These are phyloP conservation scores for Theobroma cacao DNA, from an alignment of 345 rosid species.

Conservation along the genomic window DNA sequence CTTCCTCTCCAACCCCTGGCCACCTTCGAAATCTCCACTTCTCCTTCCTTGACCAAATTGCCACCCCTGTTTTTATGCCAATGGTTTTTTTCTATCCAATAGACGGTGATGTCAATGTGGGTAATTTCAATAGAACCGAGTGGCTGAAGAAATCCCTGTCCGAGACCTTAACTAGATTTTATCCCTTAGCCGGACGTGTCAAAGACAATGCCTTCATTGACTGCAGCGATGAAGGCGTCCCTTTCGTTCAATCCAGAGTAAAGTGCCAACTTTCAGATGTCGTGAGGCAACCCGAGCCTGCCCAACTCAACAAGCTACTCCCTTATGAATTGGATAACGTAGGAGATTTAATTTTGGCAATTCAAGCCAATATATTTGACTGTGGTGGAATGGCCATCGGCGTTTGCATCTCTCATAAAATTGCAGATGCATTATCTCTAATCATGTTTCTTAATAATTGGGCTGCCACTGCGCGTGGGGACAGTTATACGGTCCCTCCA, in stretches of 20 bases:
- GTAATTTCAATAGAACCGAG: background rate
- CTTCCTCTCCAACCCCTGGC: background rate
- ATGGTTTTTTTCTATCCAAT: background rate
- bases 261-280: background rate
- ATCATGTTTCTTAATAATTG: background rate
- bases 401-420: background rate
- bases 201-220: background rate
- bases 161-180: background rate
- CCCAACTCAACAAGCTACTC: background rate
- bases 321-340: background rate
- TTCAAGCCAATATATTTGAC: background rate
- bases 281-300: background rate
- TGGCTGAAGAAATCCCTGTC: background rate
- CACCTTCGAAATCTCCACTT: no score
- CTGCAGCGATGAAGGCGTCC: background rate
- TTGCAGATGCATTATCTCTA: background rate
- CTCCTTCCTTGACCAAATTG: background rate
- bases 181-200: background rate
- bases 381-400: background rate
- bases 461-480: background rate
- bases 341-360: background rate
- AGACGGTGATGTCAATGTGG: background rate
- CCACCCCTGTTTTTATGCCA: slow-evolving; percentile 3
- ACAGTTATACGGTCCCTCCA: slow-evolving; percentile 15
- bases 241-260: background rate